Base-by-base conservation (phyloP, 768 basidiomycete genomes). In the Lanmaoa pseudosensibilis region DNA sequence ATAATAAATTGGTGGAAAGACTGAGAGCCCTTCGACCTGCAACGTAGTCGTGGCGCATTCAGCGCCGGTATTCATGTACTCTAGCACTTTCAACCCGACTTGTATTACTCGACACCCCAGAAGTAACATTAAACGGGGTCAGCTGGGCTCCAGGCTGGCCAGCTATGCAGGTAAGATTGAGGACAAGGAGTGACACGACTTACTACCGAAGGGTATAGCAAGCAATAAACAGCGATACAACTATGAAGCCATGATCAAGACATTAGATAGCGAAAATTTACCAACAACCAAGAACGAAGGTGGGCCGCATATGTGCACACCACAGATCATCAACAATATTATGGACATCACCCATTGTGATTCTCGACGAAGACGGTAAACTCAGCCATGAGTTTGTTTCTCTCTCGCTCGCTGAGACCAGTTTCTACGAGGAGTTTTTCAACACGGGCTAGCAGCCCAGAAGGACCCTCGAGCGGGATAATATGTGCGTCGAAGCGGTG, bases 21-120 rank as follows among this genome's bases (percentile, higher is more conserved):
- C 73, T 98, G 69, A 80, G 96, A 58, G 95, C 96, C 1, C 75
- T 98, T 61, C 78, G 94, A 61, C 93, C 94, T 12, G 86, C 88
- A 4, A 80, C 82, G 61, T 91, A 74, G 47, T 34, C 19, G 15
- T 18, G 21, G 38, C 27, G 19, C 40, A 15, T 45, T 11, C 16
- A 38, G 46, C 27, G 16, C 32, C n/a, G 4, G 33, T 23, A 46
- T 54, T 37, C 57, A 19, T 65, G 60, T 62, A 62, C 18, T 56
- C n/a, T 59, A 57, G 30, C 13, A 37, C 21, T 16, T 43, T 30
- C 32, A 47, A 49, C 43, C 12, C 15, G 36, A 5, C 18, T 36
- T 37, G 23, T 50, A 55, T 58, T 46, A 18, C 34, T 37, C 46
- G 23, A 47, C 36, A 8, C 49, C 33, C 7, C 6, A 23, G 36